Base-by-base conservation (phyloP, 1,139 yeast species). In the Protomyces pachydermus region DNA sequence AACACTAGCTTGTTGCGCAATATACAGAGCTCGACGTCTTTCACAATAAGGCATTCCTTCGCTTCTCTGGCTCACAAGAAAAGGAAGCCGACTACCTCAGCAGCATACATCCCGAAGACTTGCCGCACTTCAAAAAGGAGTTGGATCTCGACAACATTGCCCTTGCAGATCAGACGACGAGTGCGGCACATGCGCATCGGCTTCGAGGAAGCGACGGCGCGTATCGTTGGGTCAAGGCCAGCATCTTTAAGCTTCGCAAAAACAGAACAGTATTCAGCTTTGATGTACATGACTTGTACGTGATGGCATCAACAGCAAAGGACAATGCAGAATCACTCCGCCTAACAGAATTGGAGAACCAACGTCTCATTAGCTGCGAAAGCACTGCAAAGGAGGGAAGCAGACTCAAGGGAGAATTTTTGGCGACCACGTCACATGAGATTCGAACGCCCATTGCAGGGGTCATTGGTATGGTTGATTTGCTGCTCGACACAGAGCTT, bases 371-470 rank as follows among this genome's bases (percentile, higher is more conserved):
- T 8, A 50, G 51, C 54, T 25, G 50, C 14, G 64, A 60, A 23
- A 42, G 35, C 9, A 37, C 50, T 9, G 64, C 64, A 18, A 54
- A 54, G 35, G 64, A 60, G 25, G 58, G 64, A 39, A 54, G 39
- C 38, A 51, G 64, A n/a, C 48, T 60, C n/a, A 60, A 60, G 39
- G 58, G 58, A 16, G 64, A 60, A 25, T 60, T 60, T 20, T 18
- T 60, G 54, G 64, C 64, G 23, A 60, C 54, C 39, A 60, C 58
- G 39, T 52, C 57, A 16, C 97, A 91, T 73, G 97, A 91, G 75
- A 81, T 91, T 72, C 81, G 97, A 69, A 91, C 97, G 0, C 97
- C 97, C 2, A 78, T 91, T 69, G 91, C 91, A 74, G 97, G 97
- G 74, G 91, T 91, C 35, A 78, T 91, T 58, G 97, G 97, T 67